Conservation (phyloP, 1,284 basidiomycete species). For the Coriolopsis trogii region DNA sequence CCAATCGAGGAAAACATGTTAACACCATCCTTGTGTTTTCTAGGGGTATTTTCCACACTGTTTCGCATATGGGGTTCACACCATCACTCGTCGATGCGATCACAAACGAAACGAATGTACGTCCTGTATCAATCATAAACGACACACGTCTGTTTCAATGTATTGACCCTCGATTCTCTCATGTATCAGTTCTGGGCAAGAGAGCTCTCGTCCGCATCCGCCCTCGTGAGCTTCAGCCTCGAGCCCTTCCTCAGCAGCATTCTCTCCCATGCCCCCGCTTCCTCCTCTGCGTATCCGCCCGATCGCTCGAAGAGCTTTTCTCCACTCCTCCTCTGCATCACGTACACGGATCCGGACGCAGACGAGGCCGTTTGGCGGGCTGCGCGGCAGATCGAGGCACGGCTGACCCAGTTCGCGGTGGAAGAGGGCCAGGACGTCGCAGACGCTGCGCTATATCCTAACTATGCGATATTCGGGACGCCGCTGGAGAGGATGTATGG, state of each 20-base stretch:
- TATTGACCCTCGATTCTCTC: neutral
- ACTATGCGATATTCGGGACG: slow-evolving; percentile 54
- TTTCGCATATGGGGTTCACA: slow-evolving; percentile 45
- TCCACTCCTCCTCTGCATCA: slow-evolving; percentile 52
- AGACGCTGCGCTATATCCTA: slow-evolving; percentile 51
- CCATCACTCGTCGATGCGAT: slow-evolving; percentile 47
- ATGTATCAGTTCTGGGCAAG: slow-evolving; percentile 32
- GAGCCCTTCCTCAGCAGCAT: slow-evolving; percentile 56
- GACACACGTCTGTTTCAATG: neutral
- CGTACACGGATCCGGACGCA: slow-evolving; percentile 38
- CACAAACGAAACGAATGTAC: slow-evolving; percentile 50
- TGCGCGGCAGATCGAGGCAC: slow-evolving; percentile 40
- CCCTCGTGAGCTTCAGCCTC: slow-evolving; percentile 50
- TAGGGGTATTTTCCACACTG: slow-evolving; percentile 48
- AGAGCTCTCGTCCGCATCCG: slow-evolving; percentile 20
- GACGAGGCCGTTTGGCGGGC: slow-evolving; percentile 46
- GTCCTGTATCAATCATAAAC: too few relatives aligned
- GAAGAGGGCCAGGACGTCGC: too few relatives aligned
- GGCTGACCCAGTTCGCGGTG: slow-evolving; percentile 40
- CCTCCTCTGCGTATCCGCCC: slow-evolving; percentile 51
- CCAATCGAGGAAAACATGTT: too few relatives aligned
- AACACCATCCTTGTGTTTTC: too few relatives aligned
- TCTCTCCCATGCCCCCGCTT: slow-evolving; percentile 40
- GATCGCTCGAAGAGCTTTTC: slow-evolving; percentile 40
- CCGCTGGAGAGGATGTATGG: slow-evolving; percentile 50